Evolutionary conservation across 441 rosid genomes (phyloP).

Genomic region (Populus hybrid): DNA sequence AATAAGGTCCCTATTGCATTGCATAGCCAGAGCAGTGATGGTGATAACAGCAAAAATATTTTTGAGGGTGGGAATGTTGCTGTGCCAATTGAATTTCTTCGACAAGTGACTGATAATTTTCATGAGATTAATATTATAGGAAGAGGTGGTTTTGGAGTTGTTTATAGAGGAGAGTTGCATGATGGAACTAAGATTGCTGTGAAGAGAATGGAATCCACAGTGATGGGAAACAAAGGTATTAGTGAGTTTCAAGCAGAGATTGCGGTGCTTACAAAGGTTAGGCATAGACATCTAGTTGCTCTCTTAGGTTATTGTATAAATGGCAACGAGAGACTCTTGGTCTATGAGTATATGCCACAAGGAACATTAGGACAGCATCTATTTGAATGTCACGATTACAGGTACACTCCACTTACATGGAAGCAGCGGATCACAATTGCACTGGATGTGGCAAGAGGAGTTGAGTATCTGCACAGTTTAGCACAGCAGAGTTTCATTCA

Average conservation of each 20-base stretch:
- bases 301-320: conserved; percentile 71
- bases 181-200: conserved; percentile 51
- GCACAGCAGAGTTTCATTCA: conserved; percentile 86
- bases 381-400: conserved; percentile 44
- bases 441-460: conserved; percentile 75
- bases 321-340: conserved; percentile 70
- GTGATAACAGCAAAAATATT: conserved; percentile 38
- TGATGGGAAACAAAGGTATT: conserved; percentile 55
- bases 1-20: conserved; percentile 36
- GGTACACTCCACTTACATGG: conserved; percentile 58
- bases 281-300: conserved; percentile 80
- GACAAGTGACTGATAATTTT: conserved; percentile 70
- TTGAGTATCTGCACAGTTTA: conserved; percentile 74
- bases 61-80: conserved; percentile 55
- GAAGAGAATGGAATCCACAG: conserved; percentile 70
- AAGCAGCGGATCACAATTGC: conserved; percentile 69
- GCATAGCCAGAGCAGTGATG: conserved; percentile 52
- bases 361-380: conserved; percentile 71
- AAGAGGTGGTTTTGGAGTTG: conserved; percentile 79
- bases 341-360: conserved; percentile 81
- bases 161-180: conserved; percentile 60
- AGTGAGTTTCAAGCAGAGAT: conserved; percentile 78
- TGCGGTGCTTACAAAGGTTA: conserved; percentile 68
- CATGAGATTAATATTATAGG: conserved; percentile 57
- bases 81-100: conserved; percentile 60